phyloP scores from a whole-genome alignment of 352 stramenopile genomes.

The Globisporangium apiculatum region DNA sequence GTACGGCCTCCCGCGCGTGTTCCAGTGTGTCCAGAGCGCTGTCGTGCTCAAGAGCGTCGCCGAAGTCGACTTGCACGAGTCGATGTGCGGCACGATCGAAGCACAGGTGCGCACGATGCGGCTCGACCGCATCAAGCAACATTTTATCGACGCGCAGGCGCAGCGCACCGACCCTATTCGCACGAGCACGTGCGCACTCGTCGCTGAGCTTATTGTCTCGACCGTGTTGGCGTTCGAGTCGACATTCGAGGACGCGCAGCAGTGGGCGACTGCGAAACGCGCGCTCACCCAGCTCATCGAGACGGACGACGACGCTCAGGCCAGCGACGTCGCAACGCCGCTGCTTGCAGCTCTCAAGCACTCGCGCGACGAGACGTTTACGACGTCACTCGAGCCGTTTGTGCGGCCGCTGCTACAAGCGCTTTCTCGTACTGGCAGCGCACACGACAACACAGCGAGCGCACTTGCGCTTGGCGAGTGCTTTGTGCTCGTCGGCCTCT shows the following conservation, averaged over 20 bases:
- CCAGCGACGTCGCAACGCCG: not conserved
- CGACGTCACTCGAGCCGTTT: constrained; percentile 8
- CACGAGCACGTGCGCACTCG: constrained; percentile 16
- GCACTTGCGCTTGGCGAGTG: constrained; percentile 42
- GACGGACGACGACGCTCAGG: not conserved
- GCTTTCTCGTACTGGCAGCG: not conserved
- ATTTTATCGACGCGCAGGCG: constrained; percentile 24
- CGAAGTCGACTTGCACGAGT: constrained; percentile 55
- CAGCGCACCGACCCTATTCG: constrained; percentile 15
- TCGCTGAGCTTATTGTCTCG: constrained; percentile 39
- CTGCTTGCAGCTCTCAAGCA: constrained; percentile 11
- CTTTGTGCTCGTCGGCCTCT: constrained; percentile 89
- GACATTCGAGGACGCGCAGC: constrained; percentile 20
- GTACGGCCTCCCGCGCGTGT: constrained; percentile 42
- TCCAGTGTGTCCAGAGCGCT: constrained; percentile 48
- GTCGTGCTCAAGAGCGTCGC: constrained; percentile 49
- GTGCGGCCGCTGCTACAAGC: constrained; percentile 8
- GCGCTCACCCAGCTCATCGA: constrained; percentile 7
- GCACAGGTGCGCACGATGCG: constrained; percentile 37
- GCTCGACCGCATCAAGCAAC: constrained; percentile 40
- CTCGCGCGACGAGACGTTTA: constrained; percentile 13
- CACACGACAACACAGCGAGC: not conserved
- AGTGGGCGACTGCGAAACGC: constrained; percentile 22
- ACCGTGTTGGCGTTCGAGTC: constrained; percentile 53
- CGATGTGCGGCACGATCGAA: constrained; percentile 45